These are phyloP conservation scores for Trichoderma endophyticum DNA, from an alignment of 2,329 filamentous ascomycete species.

Conservation along the genomic window DNA sequence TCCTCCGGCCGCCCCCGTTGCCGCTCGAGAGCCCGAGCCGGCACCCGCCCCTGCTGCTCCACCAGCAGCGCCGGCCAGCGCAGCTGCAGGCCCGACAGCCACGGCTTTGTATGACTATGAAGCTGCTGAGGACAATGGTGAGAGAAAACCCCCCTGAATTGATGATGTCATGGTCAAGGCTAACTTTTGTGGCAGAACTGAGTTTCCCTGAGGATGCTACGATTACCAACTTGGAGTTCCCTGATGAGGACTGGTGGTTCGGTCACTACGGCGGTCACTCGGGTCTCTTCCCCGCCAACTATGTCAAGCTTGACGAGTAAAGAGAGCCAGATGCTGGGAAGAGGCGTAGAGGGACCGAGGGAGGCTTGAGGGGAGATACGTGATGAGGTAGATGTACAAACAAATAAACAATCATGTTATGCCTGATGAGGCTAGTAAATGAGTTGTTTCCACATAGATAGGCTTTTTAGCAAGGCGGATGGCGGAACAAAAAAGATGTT, in stretches of 20 bases:
- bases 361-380: neutral
- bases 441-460: neutral
- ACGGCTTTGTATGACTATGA: slow-evolving; percentile 94
- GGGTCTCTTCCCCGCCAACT: slow-evolving; percentile 80
- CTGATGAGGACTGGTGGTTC: slow-evolving; percentile 98
- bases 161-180: slow-evolving; percentile 9
- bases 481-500: neutral
- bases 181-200: slow-evolving; percentile 49
- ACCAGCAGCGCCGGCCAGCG: slow-evolving; percentile 38
- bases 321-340: neutral
- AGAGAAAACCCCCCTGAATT: neutral
- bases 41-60: slow-evolving; percentile 34
- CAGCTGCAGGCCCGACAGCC: slow-evolving; percentile 60
- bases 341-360: neutral
- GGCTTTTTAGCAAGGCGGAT: neutral
- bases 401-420: slow-evolving; percentile 10
- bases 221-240: slow-evolving; percentile 84
- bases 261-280: slow-evolving; percentile 75
- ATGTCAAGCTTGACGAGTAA: slow-evolving; percentile 56
- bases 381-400: slow-evolving; percentile 12
- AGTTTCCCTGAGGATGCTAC: slow-evolving; percentile 88
- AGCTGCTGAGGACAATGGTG: slow-evolving; percentile 88
- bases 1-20: slow-evolving; percentile 32
- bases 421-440: slow-evolving; percentile 2
- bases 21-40: slow-evolving; percentile 28